Percentiles rank a stretch among this genome's conserved stretches.
Conservation (phyloP, 257 asterid genomes). For the Scutellaria galericulata region DNA sequence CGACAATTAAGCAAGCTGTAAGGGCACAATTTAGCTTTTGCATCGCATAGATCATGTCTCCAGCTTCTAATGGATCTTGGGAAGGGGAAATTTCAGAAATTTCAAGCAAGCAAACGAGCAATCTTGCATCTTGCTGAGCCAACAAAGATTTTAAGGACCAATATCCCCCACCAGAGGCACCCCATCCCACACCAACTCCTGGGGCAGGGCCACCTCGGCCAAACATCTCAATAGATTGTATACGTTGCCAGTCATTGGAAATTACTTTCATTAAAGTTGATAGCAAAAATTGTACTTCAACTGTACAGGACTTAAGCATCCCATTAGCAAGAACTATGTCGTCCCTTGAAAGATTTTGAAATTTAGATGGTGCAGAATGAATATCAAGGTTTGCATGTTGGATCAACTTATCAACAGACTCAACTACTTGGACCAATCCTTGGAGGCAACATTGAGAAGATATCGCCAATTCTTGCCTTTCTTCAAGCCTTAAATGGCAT, state of each 20-base stretch:
- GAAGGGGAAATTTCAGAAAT: conserved; percentile 34
- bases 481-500: conserved; percentile 56
- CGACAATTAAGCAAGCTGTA: conserved; percentile 59
- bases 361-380: conserved; percentile 42
- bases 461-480: conserved; percentile 57
- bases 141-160: conserved; percentile 70
- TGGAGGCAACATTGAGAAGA: conserved; percentile 84
- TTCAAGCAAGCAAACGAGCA: conserved; percentile 65
- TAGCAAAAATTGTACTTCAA: conserved; percentile 52
- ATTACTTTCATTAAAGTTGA: conserved; percentile 47
- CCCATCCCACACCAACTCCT: conserved; percentile 99
- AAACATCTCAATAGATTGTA: conserved; percentile 61
- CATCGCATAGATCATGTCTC: conserved; percentile 38
- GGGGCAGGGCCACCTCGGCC: conserved; percentile 99
- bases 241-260: conserved; percentile 45
- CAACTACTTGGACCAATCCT: conserved; percentile 65
- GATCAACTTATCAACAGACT: conserved; percentile 71
- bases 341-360: conserved; percentile 43
- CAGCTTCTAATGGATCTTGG: conserved; percentile 42
- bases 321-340: conserved; percentile 75
- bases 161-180: conserved; percentile 90
- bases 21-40: conserved; percentile 62
- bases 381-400: conserved; percentile 56
- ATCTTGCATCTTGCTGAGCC: conserved; percentile 72
- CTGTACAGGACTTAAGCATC: conserved; percentile 54